Evolutionary conservation across 805 yeast genomes (phyloP).

Genomic region (Wickerhamiella alocasiicola): DNA sequence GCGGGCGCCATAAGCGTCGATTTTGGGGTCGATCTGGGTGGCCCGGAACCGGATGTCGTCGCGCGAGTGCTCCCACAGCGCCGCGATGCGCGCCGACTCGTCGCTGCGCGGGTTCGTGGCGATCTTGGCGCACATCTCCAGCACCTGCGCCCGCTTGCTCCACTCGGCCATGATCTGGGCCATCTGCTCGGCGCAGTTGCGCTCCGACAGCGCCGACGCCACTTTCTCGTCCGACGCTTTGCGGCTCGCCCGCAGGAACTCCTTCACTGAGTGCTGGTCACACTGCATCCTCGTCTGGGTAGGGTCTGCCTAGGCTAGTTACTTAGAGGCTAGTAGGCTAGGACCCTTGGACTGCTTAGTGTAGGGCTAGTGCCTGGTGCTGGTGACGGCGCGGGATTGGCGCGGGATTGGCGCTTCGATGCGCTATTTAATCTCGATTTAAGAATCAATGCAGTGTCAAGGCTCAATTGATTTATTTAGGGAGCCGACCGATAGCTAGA

Average conservation of each 20-base stretch:
- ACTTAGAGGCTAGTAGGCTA: too few species aligned
- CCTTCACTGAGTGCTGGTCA: slow-evolving; percentile 4
- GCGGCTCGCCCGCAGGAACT: slow-evolving; percentile 7
- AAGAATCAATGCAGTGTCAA: too few species aligned
- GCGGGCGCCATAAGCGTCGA: slow-evolving; percentile 21
- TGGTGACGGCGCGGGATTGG: too few species aligned
- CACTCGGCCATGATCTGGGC: slow-evolving; percentile 9
- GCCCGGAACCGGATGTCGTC: slow-evolving; percentile 17
- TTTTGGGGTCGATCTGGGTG: slow-evolving; percentile 20
- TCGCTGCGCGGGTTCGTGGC: slow-evolving; percentile 3
- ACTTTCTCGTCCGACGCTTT: slow-evolving; percentile 2
- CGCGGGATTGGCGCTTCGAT: too few species aligned
- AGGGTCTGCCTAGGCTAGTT: too few species aligned
- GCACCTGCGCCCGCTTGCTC: slow-evolving; percentile 12
- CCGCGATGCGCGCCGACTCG: slow-evolving; percentile 9
- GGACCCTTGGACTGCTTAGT: too few species aligned
- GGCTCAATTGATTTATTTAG: too few species aligned
- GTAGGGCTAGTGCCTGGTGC: too few species aligned
- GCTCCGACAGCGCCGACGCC: not conserved
- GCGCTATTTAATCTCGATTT: too few species aligned
- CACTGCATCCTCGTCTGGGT: slow-evolving; percentile 4
- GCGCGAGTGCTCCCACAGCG: slow-evolving; percentile 18
- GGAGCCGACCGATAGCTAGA: too few species aligned
- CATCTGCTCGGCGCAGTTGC: slow-evolving; percentile 4
- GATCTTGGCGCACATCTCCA: slow-evolving; percentile 4